Evolutionary conservation across 139 green algal species (phyloP).

Genomic region (Closterium sp.): DNA sequence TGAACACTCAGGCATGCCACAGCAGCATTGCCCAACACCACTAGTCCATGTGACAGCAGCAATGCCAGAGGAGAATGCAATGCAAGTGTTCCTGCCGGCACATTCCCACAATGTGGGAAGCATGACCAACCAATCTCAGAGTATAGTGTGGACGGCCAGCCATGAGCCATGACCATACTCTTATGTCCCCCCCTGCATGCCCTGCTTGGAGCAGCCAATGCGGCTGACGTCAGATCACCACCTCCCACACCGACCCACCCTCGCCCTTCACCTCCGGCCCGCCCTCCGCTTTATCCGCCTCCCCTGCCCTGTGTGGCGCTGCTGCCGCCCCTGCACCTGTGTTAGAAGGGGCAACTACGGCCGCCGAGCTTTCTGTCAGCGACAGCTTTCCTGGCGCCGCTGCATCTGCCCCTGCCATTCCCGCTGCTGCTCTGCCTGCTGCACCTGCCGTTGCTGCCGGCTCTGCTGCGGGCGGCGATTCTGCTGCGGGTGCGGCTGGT

Average conservation of each 20-base stretch:
- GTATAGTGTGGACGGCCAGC: no score
- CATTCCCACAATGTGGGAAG: no score
- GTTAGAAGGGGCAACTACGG: neutral
- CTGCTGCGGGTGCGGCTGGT: neutral
- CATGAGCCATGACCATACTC: no score
- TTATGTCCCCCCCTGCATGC: neutral
- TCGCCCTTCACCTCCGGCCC: neutral
- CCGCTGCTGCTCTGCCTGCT: neutral
- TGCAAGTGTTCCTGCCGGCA: no score
- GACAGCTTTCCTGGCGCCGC: neutral
- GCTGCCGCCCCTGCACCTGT: neutral
- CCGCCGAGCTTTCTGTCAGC: neutral
- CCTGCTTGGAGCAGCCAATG: no score
- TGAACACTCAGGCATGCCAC: no score
- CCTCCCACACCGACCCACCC: neutral
- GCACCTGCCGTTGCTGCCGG: neutral
- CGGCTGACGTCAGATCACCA: neutral
- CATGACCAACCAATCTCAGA: neutral
- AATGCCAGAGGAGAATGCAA: no score
- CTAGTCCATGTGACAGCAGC: no score
- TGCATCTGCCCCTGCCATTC: neutral
- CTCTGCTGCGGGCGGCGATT: neutral
- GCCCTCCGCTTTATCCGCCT: neutral
- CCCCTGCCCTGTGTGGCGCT: neutral
- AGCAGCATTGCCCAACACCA: no score